Conservation (phyloP, 2,329 filamentous ascomycete species). For the Zelopaecilomyces penicillatus region DNA sequence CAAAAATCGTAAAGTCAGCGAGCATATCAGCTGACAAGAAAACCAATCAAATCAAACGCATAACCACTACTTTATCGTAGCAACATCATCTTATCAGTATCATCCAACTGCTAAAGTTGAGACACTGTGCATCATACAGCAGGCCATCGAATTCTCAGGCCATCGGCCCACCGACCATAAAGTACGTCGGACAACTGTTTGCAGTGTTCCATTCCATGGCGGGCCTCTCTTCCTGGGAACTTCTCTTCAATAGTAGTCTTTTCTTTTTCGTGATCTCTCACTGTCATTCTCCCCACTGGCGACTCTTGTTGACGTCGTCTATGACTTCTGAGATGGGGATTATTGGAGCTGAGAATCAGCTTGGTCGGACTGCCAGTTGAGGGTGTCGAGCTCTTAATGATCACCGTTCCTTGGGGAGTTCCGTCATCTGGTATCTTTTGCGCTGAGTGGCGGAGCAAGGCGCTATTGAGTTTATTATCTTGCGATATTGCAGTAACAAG, state of each 20-base stretch:
- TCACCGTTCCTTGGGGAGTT: conserved; percentile 47
- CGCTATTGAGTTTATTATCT: conserved; percentile 55
- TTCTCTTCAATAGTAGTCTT: conserved; percentile 41
- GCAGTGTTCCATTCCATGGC: conserved; percentile 81
- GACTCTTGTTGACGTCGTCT: conserved; percentile 52
- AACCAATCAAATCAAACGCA: background rate
- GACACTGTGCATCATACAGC: conserved; percentile 17
- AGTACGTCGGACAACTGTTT: conserved; percentile 84
- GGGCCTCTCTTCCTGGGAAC: conserved; percentile 45
- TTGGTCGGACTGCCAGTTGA: conserved; percentile 45
- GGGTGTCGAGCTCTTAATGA: conserved; percentile 44
- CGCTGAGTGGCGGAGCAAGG: conserved; percentile 34
- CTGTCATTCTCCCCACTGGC: conserved; percentile 14
- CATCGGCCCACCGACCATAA: conserved; percentile 84
- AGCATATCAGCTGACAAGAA: conserved; percentile 9
- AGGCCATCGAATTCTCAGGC: conserved; percentile 64
- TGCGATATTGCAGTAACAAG: conserved; percentile 66
- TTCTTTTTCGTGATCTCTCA: conserved; percentile 40
- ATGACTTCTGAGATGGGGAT: conserved; percentile 77
- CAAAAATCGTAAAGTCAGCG: conserved; percentile 12
- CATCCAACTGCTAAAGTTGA: background rate
- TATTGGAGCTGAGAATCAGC: conserved; percentile 69
- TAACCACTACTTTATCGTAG: background rate
- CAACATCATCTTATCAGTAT: background rate
- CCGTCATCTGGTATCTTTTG: conserved; percentile 34